phyloP scores from a whole-genome alignment of 768 basidiomycete species.

The Lyophyllum decastes region DNA sequence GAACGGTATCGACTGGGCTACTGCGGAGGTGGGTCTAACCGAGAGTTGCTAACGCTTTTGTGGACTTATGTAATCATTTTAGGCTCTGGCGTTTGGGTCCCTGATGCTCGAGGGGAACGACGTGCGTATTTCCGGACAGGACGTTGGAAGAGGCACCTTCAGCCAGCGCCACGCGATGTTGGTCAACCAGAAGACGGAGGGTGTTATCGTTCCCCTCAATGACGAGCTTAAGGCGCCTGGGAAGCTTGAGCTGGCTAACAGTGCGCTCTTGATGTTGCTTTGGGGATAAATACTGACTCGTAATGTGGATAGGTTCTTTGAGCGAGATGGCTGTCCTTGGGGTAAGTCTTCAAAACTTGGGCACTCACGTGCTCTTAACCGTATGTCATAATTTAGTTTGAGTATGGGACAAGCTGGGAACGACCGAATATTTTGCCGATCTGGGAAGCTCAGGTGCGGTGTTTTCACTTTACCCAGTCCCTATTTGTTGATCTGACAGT shows the following conservation, averaged over 20 bases:
- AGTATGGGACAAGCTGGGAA: conserved; percentile 91
- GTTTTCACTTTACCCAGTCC: neutral
- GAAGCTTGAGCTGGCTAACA: conserved; percentile 85
- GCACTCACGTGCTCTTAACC: neutral
- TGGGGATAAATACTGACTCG: neutral
- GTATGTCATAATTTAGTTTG: conserved; percentile 55
- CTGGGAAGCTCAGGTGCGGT: conserved; percentile 85
- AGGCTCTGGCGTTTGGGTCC: conserved; percentile 89
- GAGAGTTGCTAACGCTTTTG: neutral
- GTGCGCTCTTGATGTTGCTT: conserved; percentile 40
- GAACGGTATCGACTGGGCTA: conserved; percentile 84
- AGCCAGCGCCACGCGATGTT: conserved; percentile 92
- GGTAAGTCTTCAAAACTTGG: conserved; percentile 40
- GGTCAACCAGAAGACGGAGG: conserved; percentile 84
- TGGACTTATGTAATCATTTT: neutral
- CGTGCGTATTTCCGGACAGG: conserved; percentile 90
- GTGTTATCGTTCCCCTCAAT: conserved; percentile 81
- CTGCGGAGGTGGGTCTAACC: conserved; percentile 68
- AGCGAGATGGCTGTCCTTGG: conserved; percentile 91
- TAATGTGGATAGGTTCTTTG: conserved; percentile 59
- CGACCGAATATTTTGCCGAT: conserved; percentile 78
- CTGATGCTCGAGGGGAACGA: conserved; percentile 82
- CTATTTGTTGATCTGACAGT: neutral
- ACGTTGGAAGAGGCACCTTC: conserved; percentile 90
- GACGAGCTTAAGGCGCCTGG: conserved; percentile 59